Base-by-base conservation (phyloP, 2,329 filamentous ascomycete genomes). In the Apiospora koreana region DNA sequence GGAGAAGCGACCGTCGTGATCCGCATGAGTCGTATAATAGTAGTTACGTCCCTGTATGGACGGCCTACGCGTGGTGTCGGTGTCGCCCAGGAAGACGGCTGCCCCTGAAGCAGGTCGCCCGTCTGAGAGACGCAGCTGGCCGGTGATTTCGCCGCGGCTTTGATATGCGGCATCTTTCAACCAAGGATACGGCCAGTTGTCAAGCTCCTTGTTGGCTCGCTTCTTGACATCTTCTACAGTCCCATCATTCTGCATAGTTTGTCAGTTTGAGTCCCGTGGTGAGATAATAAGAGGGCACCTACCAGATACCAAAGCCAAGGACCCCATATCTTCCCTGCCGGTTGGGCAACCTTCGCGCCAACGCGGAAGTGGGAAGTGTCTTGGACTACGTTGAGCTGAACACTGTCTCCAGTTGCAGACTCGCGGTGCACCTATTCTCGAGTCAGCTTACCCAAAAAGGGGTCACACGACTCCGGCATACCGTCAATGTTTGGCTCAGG, bases 321-420 rank as follows among this genome's bases (percentile, higher is more conserved):
- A 0, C 83, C 83, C 78, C 81, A 84, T 21, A 80, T 80, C 75
- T 83, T 84, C 1, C 79, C 81, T 14, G 80, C 74, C 42, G 79
- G 73, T 71, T 81, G 80, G 1, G 75, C 76, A 62, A 83, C 81
- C 28, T 73, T 76, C 54, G 78, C 77, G 1, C 74, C 77, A 1
- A 79, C 80, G 71, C 79, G 78, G 73, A 84, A 85, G 72, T 85
- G 83, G 0, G 69, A 71, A 3, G 85, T 87, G 42, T 85, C 86
- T 72, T 87, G 85, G 46, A 87, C 80, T 81, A 87, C 86, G 75
- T 88, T 88, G 43, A 87, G 77, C 71, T 87, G 84, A 1, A 87
- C 85, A 0, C 81, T 80, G 71, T 87, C 86, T 6, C 86, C 86
- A 0, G 85, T 86, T 3, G 78, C 73, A 9, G 81, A 84, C 73